These are phyloP conservation scores for Aspergillus ochraceus DNA, from an alignment of 2,329 filamentous ascomycete species.

Conservation along the genomic window DNA sequence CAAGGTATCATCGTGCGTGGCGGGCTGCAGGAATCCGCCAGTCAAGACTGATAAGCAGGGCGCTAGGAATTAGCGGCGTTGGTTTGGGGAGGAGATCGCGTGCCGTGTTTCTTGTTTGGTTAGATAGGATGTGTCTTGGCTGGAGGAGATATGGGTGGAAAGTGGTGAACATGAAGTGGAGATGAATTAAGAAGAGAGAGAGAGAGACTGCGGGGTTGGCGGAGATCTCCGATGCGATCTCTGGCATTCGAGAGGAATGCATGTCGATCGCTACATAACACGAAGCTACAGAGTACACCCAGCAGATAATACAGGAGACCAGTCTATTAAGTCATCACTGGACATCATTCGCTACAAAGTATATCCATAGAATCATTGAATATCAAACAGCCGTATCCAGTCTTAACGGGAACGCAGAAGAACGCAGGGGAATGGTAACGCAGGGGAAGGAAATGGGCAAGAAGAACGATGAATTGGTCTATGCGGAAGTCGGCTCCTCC, in stretches of 20 bases:
- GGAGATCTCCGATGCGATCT: not conserved
- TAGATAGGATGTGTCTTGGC: too few species aligned
- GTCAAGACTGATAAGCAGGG: not conserved
- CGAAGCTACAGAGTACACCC: too few species aligned
- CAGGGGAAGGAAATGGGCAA: too few species aligned
- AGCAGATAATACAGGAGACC: too few species aligned
- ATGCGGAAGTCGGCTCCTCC: conserved; percentile 1
- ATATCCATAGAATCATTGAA: too few species aligned
- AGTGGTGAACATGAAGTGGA: not conserved
- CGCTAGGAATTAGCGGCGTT: not conserved
- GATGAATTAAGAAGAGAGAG: too few species aligned
- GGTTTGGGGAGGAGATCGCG: not conserved
- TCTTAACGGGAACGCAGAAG: not conserved
- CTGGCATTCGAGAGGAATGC: too few species aligned
- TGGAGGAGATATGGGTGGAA: not conserved
- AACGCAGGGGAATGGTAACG: not conserved
- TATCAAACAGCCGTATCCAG: not conserved
- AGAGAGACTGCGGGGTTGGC: too few species aligned
- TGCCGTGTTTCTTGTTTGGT: not conserved
- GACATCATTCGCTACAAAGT: too few species aligned
- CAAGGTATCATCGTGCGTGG: not conserved
- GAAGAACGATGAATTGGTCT: not conserved
- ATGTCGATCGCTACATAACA: too few species aligned
- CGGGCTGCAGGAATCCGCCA: too few species aligned
- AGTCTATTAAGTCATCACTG: too few species aligned